Evolutionary conservation across 345 rosid genomes (phyloP).

Genomic region (Syzygium jambos): DNA sequence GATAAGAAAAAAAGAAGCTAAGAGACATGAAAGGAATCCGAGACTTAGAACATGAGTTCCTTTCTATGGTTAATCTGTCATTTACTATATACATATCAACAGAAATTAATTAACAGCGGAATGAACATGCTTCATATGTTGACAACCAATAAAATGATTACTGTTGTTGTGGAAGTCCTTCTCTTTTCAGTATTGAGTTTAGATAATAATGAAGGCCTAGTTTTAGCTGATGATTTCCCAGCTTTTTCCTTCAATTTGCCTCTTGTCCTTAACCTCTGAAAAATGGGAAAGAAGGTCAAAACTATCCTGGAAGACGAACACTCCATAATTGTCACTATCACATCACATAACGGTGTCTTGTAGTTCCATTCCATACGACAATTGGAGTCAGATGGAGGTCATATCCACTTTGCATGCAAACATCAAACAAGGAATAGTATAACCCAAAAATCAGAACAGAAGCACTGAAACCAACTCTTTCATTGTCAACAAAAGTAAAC

Average conservation of each 20-base stretch:
- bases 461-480: background rate
- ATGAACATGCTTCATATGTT: background rate
- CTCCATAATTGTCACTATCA: background rate
- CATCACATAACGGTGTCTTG: background rate
- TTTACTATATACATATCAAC: background rate
- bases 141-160: constrained; percentile 5
- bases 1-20: background rate
- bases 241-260: constrained; percentile 44
- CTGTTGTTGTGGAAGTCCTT: constrained; percentile 40
- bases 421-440: background rate
- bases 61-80: background rate
- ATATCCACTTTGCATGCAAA: background rate
- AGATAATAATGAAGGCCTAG: constrained; percentile 33
- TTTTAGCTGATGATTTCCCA: constrained; percentile 26
- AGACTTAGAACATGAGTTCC: background rate
- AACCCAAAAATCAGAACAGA: background rate
- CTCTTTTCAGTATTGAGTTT: constrained; percentile 56
- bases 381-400: background rate
- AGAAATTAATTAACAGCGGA: background rate
- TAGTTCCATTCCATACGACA: background rate
- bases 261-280: constrained; percentile 16
- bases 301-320: background rate
- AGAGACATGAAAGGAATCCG: background rate
- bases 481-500: background rate
- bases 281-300: background rate